Conservation (phyloP, 352 stramenopile genomes). For the Globisporangium solare region DNA sequence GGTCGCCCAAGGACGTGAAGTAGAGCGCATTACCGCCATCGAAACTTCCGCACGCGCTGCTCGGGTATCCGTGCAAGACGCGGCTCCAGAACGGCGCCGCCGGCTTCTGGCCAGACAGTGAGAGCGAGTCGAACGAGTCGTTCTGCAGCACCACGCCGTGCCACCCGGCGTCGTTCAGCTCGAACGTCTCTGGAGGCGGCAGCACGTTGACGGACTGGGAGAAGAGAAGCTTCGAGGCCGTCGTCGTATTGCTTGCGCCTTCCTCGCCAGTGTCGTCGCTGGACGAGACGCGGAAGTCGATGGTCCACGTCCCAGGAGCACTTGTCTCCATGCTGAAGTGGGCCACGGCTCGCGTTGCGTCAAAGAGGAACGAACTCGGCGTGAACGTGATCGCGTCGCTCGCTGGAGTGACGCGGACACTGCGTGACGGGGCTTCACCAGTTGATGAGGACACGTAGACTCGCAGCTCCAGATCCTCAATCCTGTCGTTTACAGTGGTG, state of each 20-base stretch:
- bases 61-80: constrained; percentile 57
- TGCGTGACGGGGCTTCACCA: neutral
- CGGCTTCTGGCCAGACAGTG: constrained; percentile 3
- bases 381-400: constrained; percentile 28
- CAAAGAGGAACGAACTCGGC: constrained; percentile 19
- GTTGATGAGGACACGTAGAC: constrained; percentile 26
- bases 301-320: constrained; percentile 16
- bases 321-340: constrained; percentile 10
- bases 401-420: constrained; percentile 28
- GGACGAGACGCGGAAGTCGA: constrained; percentile 25
- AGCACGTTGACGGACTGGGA: constrained; percentile 32
- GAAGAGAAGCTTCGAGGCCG: constrained; percentile 1
- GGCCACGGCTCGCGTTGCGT: neutral
- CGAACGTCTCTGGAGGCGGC: constrained; percentile 26
- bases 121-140: constrained; percentile 51
- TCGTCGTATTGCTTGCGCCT: neutral
- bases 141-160: constrained; percentile 42
- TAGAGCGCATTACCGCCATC: constrained; percentile 47
- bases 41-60: constrained; percentile 36
- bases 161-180: constrained; percentile 33
- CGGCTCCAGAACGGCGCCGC: constrained; percentile 37
- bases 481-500: constrained; percentile 28
- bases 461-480: constrained; percentile 35
- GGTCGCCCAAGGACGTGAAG: constrained; percentile 57
- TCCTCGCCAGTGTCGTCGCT: neutral